Percentiles rank a stretch among this genome's conserved stretches.
Evolutionary conservation across 2,329 filamentous ascomycete genomes (phyloP).

Genomic region (Verticillium alfalfae): DNA sequence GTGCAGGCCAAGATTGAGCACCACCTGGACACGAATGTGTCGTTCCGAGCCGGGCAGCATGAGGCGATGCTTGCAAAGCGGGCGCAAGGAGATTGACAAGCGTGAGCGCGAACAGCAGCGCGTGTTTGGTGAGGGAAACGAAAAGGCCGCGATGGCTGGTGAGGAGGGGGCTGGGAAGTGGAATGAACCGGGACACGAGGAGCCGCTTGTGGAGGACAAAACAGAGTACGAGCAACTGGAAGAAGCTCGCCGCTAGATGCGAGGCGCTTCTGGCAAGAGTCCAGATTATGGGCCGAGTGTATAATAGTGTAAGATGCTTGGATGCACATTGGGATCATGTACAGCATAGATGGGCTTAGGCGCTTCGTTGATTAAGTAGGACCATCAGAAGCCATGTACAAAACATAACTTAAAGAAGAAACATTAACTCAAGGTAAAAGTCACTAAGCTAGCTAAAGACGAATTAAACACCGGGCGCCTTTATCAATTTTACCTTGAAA

Average conservation of each 20-base stretch:
- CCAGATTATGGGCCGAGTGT: not conserved
- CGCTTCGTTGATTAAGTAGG: not conserved
- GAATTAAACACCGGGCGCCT: too few relatives aligned
- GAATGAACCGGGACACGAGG: conserved; percentile 26
- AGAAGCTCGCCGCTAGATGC: not conserved
- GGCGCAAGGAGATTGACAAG: conserved; percentile 8
- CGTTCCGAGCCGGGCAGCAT: conserved; percentile 20
- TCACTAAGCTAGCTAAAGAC: too few relatives aligned
- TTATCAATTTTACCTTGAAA: too few relatives aligned
- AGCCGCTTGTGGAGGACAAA: conserved; percentile 20
- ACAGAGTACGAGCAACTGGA: conserved; percentile 1
- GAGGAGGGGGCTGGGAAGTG: conserved; percentile 21
- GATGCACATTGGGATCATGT: not conserved
- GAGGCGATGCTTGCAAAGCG: conserved; percentile 21
- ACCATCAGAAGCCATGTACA: not conserved
- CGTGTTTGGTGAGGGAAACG: conserved; percentile 13
- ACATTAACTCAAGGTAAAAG: too few relatives aligned
- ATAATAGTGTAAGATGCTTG: not conserved
- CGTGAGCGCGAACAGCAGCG: conserved; percentile 12
- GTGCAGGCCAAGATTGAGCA: conserved; percentile 72
- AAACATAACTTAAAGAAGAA: too few relatives aligned
- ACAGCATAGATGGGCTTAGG: not conserved
- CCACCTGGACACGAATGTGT: conserved; percentile 36
- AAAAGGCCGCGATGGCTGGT: conserved; percentile 1
- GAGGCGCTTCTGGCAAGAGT: not conserved